Evolutionary conservation across 2,329 filamentous ascomycete genomes (phyloP).

Genomic region (Bipolaris oryzae): DNA sequence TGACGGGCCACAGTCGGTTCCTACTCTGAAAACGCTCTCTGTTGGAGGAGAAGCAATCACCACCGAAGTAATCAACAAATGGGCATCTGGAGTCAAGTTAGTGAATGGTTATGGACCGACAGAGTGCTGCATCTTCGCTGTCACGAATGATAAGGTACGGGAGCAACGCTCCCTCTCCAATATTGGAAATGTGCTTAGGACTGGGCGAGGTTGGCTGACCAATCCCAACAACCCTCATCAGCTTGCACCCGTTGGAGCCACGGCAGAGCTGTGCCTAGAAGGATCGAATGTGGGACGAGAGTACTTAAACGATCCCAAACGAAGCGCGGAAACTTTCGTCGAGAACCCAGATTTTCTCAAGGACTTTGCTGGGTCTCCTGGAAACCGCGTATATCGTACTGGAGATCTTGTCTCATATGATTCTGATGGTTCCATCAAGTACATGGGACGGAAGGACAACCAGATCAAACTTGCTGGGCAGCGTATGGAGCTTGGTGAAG

Average conservation of each 20-base stretch:
- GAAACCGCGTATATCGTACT: slow-evolving; percentile 39
- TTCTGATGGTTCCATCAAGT: slow-evolving; percentile 35
- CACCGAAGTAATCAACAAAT: slow-evolving; percentile 34
- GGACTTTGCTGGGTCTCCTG: slow-evolving; percentile 8
- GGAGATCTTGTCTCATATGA: slow-evolving; percentile 43
- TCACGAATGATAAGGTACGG: slow-evolving; percentile 34
- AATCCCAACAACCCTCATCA: slow-evolving; percentile 31
- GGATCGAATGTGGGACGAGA: slow-evolving; percentile 39
- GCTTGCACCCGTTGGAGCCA: slow-evolving; percentile 40
- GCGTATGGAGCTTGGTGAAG: slow-evolving; percentile 45
- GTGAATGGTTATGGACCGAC: slow-evolving; percentile 42
- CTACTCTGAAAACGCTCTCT: slow-evolving; percentile 49
- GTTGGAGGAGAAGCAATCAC: slow-evolving; percentile 39
- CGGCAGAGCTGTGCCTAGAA: slow-evolving; percentile 42
- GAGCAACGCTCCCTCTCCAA: slow-evolving; percentile 27
- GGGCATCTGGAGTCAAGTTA: slow-evolving; percentile 30
- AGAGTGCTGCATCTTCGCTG: slow-evolving; percentile 34
- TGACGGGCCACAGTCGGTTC: slow-evolving; percentile 37
- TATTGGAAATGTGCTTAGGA: slow-evolving; percentile 34
- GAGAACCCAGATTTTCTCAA: slow-evolving; percentile 34
- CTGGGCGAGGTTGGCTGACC: slow-evolving; percentile 38
- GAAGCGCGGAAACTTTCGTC: slow-evolving; percentile 37
- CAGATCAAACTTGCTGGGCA: slow-evolving; percentile 46
- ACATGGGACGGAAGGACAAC: slow-evolving; percentile 42
- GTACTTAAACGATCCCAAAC: slow-evolving; percentile 37